Base-by-base conservation (phyloP, 805 yeast species). In the Cyberlindnera amylophila region DNA sequence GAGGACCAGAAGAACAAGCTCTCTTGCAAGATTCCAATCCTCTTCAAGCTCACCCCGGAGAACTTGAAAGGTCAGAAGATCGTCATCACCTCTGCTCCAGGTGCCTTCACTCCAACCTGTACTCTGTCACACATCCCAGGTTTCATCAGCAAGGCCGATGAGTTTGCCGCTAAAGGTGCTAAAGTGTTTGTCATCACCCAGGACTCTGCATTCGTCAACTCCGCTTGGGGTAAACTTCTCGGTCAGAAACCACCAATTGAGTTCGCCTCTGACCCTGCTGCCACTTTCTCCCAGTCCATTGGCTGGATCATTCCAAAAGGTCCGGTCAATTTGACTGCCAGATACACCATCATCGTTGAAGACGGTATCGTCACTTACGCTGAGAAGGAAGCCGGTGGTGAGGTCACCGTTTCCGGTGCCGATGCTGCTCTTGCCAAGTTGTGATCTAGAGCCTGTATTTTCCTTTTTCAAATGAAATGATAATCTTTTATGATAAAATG, bases 21-120 rank as follows among this genome's bases (percentile, higher is more conserved):
- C 12, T 52, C 61, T 1, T 58, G 62, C 28, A 50, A 46, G 36
- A 40, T 45, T 30, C 62, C 62, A 39, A 54, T 51, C 28, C 49
- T 34, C 28, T 55, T 44, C 52, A 52, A 56, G 32, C 36, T 57
- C 10, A 43, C 57, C 13, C 53, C 44, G 28, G 62, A 56, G 36
- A 54, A 52, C 47, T 35, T 56, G 11, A 52, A 52, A 30, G 59
- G 58, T 14, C 56, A 58, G 43, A 55, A 54, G 41, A 77, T 82
- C 26, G 78, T 85, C 33, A 68, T 86, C 53, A 86, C 87, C 26
- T 73, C 84, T 45, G 89, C 86, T 27, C 93, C 95, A 48, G 95
- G 90, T 49, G 93, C 95, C 10, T 86, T 85, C 72, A 85, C 95
- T 21, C 95, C 91, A 43, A 79, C 91, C 7, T 85, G 93, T 64